Evolutionary conservation across 2,329 filamentous ascomycete genomes (phyloP), one percentile per base, ranked within the genome.

Genomic region (Blastomyces gilchristii): DNA sequence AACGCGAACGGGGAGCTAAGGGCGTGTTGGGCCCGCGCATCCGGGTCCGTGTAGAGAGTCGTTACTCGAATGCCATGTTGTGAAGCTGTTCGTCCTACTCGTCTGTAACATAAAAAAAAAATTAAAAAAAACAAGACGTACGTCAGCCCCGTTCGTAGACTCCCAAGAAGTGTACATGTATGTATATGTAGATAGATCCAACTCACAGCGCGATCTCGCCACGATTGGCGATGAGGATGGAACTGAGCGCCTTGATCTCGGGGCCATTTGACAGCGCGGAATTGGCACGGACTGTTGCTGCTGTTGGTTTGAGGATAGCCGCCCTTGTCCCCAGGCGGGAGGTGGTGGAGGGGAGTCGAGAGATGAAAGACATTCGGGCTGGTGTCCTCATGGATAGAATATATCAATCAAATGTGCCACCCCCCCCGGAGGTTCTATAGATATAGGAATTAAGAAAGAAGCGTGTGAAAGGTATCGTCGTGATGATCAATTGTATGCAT

Each of bases 171-270:
- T 22, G 11, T 12, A 37, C 14, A 6, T 43, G 6, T 37, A 12
- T 37, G 28, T 31, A 31, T 31, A 31, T 31, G 28, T 31, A 31
- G 2, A 31, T 4, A 31, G 28, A 52, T 37, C 9, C 9, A 54
- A 70, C 78, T 67, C 74, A 83, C 73, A 99, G 82, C 59, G 94
- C 94, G 70, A 99, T 99, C 77, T 99, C 94, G 70, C 94, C 94
- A 69, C 94, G 87, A 75, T 99, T 99, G 62, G 94, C 94, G 73
- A 99, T 97, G 31, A 99, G 83, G 52, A 97, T 89, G 9, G 91
- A 96, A 62, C 85, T 86, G 60, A 84, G 70, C n/a, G 80, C 69
- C 61, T 75, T 80, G 12, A 62, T 65, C 54, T 68, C 65, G 54
- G 66, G 69, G 16, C 59, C 58, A 41, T 43, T 59, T n/a, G 64